Base-by-base conservation (phyloP, 495 filamentous ascomycete genomes). In the Aspergillus olivimuriae region DNA sequence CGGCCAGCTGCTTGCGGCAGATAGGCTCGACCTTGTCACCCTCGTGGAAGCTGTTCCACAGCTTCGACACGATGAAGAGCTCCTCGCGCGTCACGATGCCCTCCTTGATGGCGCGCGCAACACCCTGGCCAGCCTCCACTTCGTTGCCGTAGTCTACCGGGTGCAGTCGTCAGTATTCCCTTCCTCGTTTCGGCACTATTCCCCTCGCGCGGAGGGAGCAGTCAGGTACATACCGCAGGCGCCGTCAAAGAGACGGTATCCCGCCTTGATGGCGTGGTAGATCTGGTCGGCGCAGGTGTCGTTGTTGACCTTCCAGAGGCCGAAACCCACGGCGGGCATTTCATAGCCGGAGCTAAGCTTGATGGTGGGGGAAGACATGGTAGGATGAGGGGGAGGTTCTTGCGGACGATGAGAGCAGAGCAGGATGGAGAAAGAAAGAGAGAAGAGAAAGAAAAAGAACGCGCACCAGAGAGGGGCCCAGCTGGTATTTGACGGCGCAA, bases 21-120 rank as follows among this genome's bases (percentile, higher is more conserved):
- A 88, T 87, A 24, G 82, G 81, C 68, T 82, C 81, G 46, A 89
- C 86, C 47, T 73, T 73, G 47, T 86, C 77, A 44, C 65, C 72
- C 38, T 87, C 83, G 69, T 90, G 86, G 76, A 87, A 92, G 58
- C 77, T 81, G 73, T 90, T 90, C 89, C 89, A 95, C 40, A 95
- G 80, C 73, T 95, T 95, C 56, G 84, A 87, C 43, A 88, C 86
- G 59, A 95, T 78, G 78, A 95, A 95, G 64, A 94, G 83, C 23
- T 95, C 87, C 61, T 81, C 75, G 45, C 89, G 84, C 70, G 82
- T 90, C 54, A 92, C 87, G 38, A 94, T 59, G 28, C 87, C 87
- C 10, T 95, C 88, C 48, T 82, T 75, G 66, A 95, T 89, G 52
- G 89, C 89, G 55, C 86, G 86, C 39, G 78, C 79, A n/a, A 95